Evolutionary conservation across 2,329 filamentous ascomycete genomes (phyloP).

Genomic region (Colletotrichum camelliae): DNA sequence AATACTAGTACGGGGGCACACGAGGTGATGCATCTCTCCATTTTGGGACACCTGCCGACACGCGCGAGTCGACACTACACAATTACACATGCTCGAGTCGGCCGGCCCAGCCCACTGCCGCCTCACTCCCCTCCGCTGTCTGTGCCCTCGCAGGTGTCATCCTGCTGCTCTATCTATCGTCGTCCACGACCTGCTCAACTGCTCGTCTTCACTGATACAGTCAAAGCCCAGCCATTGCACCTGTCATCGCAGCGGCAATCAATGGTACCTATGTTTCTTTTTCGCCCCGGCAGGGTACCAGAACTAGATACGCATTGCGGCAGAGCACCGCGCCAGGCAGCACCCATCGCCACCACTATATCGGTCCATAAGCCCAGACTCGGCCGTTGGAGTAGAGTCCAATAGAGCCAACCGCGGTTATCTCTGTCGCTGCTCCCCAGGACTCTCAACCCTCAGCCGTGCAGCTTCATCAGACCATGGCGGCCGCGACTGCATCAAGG

Average conservation of each 20-base stretch:
- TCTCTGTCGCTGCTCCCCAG: not conserved
- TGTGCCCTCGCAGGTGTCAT: not conserved
- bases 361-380: not conserved
- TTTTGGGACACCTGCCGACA: conserved; percentile 8
- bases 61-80: not conserved
- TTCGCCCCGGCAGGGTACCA: not conserved
- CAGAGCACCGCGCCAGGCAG: not conserved
- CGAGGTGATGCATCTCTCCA: conserved; percentile 8
- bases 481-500: not conserved
- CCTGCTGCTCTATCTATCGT: not conserved
- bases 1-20: conserved; percentile 1
- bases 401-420: not conserved
- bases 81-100: conserved; percentile 11
- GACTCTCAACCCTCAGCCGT: not conserved
- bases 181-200: not conserved
- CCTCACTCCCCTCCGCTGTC: not conserved
- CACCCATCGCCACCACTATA: not conserved
- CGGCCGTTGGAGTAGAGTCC: not conserved
- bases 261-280: not conserved
- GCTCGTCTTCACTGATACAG: not conserved
- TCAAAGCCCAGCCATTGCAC: not conserved
- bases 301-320: not conserved
- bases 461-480: not conserved
- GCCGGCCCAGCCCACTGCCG: not conserved
- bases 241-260: not conserved